A percentile compares a stretch with the other conserved stretches of the same genome.
phyloP scores from a whole-genome alignment of 768 basidiomycete species.

The Collybia nuda region DNA sequence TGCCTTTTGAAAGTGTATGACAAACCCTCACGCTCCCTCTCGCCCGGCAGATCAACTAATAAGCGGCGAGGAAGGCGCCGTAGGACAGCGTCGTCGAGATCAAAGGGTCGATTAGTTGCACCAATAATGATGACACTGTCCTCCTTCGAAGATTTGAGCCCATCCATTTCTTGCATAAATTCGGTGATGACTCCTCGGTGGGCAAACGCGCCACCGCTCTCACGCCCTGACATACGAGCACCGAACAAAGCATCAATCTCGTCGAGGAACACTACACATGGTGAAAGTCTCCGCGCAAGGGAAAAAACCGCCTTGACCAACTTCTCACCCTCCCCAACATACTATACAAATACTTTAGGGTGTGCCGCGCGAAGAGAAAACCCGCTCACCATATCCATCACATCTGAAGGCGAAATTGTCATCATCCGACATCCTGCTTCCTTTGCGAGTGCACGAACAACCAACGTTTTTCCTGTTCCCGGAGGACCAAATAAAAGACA shows the following conservation, averaged over 20 bases:
- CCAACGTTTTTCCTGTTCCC: slow-evolving; percentile 85
- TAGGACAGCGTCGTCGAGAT: slow-evolving; percentile 89
- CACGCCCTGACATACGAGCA: slow-evolving; percentile 74
- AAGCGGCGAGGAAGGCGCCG: slow-evolving; percentile 85
- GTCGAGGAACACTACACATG: slow-evolving; percentile 93
- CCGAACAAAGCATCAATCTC: slow-evolving; percentile 94
- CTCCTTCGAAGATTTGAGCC: slow-evolving; percentile 76
- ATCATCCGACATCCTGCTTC: slow-evolving; percentile 96
- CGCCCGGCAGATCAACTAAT: slow-evolving; percentile 86
- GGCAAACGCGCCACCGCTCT: slow-evolving; percentile 77
- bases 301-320: slow-evolving; percentile 88
- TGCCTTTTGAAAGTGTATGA: neutral
- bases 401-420: slow-evolving; percentile 86
- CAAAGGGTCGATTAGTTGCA: slow-evolving; percentile 91
- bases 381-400: slow-evolving; percentile 86
- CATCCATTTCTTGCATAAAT: slow-evolving; percentile 98
- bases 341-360: slow-evolving; percentile 38
- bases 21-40: slow-evolving; percentile 81
- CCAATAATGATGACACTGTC: slow-evolving; percentile 89
- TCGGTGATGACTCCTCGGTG: slow-evolving; percentile 89
- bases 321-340: slow-evolving; percentile 89
- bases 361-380: neutral
- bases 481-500: slow-evolving; percentile 92
- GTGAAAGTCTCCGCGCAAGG: slow-evolving; percentile 80
- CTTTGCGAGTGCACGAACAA: slow-evolving; percentile 87